Evolutionary conservation across 148 eudicot genomes (phyloP), one percentile per base, ranked within the genome.

Genomic region (Arctostaphylos glauca): DNA sequence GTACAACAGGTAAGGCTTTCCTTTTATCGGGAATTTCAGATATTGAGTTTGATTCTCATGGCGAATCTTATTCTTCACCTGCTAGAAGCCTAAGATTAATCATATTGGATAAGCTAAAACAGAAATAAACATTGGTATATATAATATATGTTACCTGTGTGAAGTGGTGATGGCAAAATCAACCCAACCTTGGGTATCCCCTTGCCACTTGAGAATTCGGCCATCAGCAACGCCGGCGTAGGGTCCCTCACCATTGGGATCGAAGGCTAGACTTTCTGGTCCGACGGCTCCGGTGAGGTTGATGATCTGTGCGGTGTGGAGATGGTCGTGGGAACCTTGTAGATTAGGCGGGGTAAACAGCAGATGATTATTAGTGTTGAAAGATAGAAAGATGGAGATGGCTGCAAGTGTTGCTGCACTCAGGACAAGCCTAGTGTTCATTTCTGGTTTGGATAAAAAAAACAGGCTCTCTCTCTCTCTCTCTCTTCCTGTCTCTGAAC

Each of bases 161-260:
- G 91, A 81, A 66, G 95, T 88, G 55, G 97, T 95, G 88, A 91
- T 79, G 66, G 97, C 97, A 83, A 95, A 95, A n/a, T 91, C 89
- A 58, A 87, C 70, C 98, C 98, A 95, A 81, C 89, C 84, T 58
- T 19, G 41, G 18, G 84, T 80, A 74, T 49, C 48, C 0, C 76
- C 80, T 47, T 75, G 74, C 98, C 92, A 95, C 85, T 91, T 91
- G 76, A 93, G 90, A 67, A 95, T 86, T 71, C 95, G 90, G 31
- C 98, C 95, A 70, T 93, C 98, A 76, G 95, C 91, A 55, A 94
- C 97, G 15, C 95, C 95, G 48, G 90, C 87, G 87, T 92, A 94
- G 10, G 97, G 98, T 8, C 98, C 98, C 5, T 72, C 87, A 4
- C 94, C 95, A 21, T 72, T 56, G 6, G 92, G 90, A 77, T 92